phyloP scores from a whole-genome alignment of 2,329 filamentous ascomycete genomes.

The Orbilia blumenaviensis region DNA sequence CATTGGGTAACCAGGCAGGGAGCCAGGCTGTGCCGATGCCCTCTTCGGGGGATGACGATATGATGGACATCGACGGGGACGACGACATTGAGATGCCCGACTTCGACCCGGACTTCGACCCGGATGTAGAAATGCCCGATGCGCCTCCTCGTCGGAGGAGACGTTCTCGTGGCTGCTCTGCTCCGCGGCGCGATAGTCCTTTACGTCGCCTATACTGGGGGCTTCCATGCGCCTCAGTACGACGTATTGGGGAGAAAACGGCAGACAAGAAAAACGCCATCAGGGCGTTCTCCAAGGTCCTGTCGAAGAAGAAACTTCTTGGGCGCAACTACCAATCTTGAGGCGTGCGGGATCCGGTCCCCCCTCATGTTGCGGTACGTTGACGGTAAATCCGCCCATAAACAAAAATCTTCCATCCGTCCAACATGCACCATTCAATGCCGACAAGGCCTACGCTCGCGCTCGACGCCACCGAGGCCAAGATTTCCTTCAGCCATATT shows the following conservation, averaged over 20 bases:
- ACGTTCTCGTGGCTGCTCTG: slow-evolving; percentile 3
- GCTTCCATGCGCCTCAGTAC: not conserved
- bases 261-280: not conserved
- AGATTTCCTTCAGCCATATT: too few species aligned
- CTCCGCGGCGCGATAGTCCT: slow-evolving; percentile 8
- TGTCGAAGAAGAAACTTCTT: not conserved
- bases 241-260: slow-evolving; percentile 19
- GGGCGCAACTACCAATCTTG: not conserved
- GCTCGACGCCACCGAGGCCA: too few species aligned
- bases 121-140: slow-evolving; percentile 26
- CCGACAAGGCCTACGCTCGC: too few species aligned
- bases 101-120: slow-evolving; percentile 2
- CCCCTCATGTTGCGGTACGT: slow-evolving; percentile 1
- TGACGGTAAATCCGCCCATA: too few species aligned
- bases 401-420: too few species aligned
- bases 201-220: slow-evolving; percentile 26
- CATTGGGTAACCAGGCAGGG: not conserved
- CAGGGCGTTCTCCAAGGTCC: not conserved
- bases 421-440: too few species aligned
- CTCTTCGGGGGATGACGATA: not conserved
- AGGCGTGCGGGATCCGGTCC: slow-evolving; percentile 10
- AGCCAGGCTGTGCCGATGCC: not conserved
- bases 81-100: slow-evolving; percentile 12
- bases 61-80: slow-evolving; percentile 1
- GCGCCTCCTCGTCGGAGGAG: slow-evolving; percentile 5